Conservation (phyloP, 768 basidiomycete genomes). For the Lactarius sp. region DNA sequence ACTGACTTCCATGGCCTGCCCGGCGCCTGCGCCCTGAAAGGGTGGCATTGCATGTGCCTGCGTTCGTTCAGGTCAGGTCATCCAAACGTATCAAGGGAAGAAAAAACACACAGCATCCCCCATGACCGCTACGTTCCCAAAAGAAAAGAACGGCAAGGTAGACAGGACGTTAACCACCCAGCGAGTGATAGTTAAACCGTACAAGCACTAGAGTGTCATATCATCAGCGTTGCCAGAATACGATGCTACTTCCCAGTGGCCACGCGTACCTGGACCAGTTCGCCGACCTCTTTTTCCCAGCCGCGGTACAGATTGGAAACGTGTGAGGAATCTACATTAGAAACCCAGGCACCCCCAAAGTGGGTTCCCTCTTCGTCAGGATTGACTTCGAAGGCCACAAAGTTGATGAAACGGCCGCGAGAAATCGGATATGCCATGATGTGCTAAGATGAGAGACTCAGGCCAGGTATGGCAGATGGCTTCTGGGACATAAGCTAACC, state of each 20-base stretch:
- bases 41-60: conserved; percentile 40
- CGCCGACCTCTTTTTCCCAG: conserved; percentile 23
- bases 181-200: conserved; percentile 30
- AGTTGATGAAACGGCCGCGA: conserved; percentile 52
- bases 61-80: neutral
- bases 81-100: neutral
- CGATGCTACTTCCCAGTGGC: neutral
- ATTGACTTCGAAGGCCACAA: conserved; percentile 16
- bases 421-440: conserved; percentile 59
- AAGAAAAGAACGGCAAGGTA: conserved; percentile 47
- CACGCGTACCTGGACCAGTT: conserved; percentile 46
- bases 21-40: conserved; percentile 42
- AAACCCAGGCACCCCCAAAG: conserved; percentile 10
- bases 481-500: conserved; percentile 37
- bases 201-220: neutral
- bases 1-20: conserved; percentile 41
- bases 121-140: conserved; percentile 47
- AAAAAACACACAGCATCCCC: conserved; percentile 37
- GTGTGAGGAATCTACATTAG: conserved; percentile 1
- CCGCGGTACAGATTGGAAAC: conserved; percentile 7
- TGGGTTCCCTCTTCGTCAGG: conserved; percentile 12
- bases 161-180: conserved; percentile 63
- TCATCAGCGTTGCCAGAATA: neutral
- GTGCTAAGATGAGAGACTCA: conserved; percentile 39
- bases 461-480: neutral